phyloP scores from a whole-genome alignment of 257 asterid species.

The Hygrophila difformis region DNA sequence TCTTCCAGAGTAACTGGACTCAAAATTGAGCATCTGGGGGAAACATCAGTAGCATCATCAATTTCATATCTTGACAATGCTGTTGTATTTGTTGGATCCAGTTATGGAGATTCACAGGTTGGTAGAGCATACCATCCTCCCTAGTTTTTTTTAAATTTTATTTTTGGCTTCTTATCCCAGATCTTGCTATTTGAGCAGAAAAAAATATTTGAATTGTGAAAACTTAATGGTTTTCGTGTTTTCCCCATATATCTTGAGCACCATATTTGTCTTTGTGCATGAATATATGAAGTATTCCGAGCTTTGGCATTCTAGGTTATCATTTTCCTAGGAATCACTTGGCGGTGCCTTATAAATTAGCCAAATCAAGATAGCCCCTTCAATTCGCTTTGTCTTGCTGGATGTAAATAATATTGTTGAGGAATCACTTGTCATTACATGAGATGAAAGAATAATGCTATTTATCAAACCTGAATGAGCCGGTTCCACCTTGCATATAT shows the following conservation, averaged over 20 bases:
- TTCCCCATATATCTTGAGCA: background rate
- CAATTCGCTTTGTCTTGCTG: background rate
- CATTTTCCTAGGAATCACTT: background rate
- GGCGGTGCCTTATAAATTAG: background rate
- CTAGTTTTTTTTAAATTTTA: background rate
- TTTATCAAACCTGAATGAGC: no score
- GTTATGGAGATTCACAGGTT: slow-evolving; percentile 84
- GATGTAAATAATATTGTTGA: background rate
- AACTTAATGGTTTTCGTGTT: no score
- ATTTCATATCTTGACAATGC: slow-evolving; percentile 76
- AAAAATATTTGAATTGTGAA: no score
- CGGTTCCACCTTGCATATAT: no score
- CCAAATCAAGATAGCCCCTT: background rate
- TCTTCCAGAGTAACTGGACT: slow-evolving; percentile 62
- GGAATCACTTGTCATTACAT: background rate
- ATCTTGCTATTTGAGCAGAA: background rate
- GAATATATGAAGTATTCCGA: background rate
- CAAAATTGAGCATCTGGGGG: slow-evolving; percentile 69
- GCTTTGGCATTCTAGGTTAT: background rate
- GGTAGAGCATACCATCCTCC: background rate
- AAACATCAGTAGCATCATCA: slow-evolving; percentile 70
- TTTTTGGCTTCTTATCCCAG: background rate
- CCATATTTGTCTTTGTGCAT: background rate
- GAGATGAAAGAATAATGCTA: no score
- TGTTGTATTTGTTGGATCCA: slow-evolving; percentile 65